Evolutionary conservation across 2,329 filamentous ascomycete genomes (phyloP), one percentile per base, ranked within the genome.

Genomic region (Pseudocercospora fijiensis): DNA sequence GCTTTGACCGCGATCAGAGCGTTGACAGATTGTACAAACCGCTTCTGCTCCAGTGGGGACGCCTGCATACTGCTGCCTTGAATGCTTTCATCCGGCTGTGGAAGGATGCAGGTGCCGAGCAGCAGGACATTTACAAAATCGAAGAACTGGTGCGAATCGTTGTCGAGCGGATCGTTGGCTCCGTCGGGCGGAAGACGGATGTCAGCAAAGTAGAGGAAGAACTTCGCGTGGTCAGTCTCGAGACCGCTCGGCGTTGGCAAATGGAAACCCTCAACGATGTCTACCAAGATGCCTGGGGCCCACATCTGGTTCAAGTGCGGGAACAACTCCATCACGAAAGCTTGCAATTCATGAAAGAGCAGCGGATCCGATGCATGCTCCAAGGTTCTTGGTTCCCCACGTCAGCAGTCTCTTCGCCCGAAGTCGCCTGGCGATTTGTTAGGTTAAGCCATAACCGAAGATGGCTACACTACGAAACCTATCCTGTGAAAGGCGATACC

Each of bases 281-380:
- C 0, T 98, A 98, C 74, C 94, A 98, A 76, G 91, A 96, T 75
- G 90, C 90, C 56, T 99, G 95, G 95, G 93, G 93, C 11, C 86
- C 90, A 66, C 92, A 98, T 77, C 83, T 99, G 27, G 86, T 79
- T 67, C 91, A 95, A 78, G 91, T 96, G n/a, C 89, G 92, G 33
- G 92, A 97, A 60, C 92, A 96, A 76, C 83, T 98, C 51, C 90
- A 91, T 70, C 88, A 94, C 72, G 95, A 99, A 77, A 92, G 94
- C 10, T 80, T 97, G 60, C 91, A 96, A 73, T 99, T 99, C 74
- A 91, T 98, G 78, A 97, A 96, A 78, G 95, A 99, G 79, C 95
- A 99, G 77, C 88, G 95, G 41, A 90, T 98, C 65, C 86, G 95
- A 60, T 97, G 93, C 74, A 81, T 99, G 43, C 84, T 98, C 3